Evolutionary conservation across 305 asterid species (phyloP), one percentile per base, ranked within the genome.

Genomic region (Ilex paraguariensis): DNA sequence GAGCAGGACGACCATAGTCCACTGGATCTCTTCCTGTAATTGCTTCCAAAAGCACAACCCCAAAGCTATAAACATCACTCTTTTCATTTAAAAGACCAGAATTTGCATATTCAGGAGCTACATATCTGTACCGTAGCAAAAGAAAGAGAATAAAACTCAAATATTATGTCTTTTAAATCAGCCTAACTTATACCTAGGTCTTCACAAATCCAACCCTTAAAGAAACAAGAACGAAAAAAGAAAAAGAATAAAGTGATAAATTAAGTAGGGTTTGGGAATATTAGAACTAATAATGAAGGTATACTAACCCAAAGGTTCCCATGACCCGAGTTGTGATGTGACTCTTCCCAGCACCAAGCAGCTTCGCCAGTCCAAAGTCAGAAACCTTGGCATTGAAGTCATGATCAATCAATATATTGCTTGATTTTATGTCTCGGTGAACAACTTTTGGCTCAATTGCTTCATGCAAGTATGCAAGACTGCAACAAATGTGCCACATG

Each of bases 71-170:
- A 46, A 91, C 87, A 59, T 88, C 98, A 63, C 95, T 91, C 80
- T 88, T 91, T 65, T 91, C 98, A 59, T 91, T 91, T 65, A 91
- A 68, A 66, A 91, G 95, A 31, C 96, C 98, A 14, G 92, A 81
- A 74, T 88, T 91, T 48, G 95, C 98, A 77, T 91, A 91, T 72
- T 91, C 95, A 52, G 98, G 98, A 75, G 98, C 98, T 77, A 91
- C 98, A 44, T 91, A 91, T 56, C 98, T 91, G 90, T 59, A 65
- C 44, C 28, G 2, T 1, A 21, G 28, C 28, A 21, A 21, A 21
- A 21, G 28, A 21, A 21, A 21, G 28, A 21, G 28, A 21, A 21
- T 21, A 1, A 21, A 21, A 21, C 28, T 21, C 46, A 59, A 42
- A 6, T 28, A 52, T 3, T 6, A n/a, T 52, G 12, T 0, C n/a